Evolutionary conservation across 208 protist genomes (phyloP).

Genomic region (Trypanosoma platydactyli): DNA sequence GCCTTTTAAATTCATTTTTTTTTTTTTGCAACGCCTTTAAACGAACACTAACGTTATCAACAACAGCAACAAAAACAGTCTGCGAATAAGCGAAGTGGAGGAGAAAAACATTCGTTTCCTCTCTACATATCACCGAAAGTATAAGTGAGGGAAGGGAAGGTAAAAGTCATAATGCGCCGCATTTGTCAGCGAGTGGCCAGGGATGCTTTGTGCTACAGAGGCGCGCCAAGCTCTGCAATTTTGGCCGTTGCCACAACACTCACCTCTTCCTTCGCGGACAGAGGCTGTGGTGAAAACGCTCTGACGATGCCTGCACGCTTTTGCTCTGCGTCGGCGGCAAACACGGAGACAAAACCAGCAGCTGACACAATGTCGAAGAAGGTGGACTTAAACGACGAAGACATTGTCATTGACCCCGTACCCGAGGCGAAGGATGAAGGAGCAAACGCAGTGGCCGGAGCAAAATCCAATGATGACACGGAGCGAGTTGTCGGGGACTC

Average conservation of each 20-base stretch:
- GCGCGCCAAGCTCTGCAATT: constrained; percentile 9
- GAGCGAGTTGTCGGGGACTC: constrained; percentile 72
- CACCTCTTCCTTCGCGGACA: constrained; percentile 20
- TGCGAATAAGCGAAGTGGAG: constrained; percentile 12
- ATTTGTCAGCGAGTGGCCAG: constrained; percentile 30
- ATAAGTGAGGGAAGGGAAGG: constrained; percentile 11
- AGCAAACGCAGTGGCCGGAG: constrained; percentile 4
- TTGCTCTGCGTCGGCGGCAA: constrained; percentile 25
- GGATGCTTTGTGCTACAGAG: constrained; percentile 17
- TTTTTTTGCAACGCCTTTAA: too few relatives aligned
- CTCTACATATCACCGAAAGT: background rate
- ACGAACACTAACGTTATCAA: too few relatives aligned
- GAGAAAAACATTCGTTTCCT: background rate
- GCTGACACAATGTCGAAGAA: constrained; percentile 19
- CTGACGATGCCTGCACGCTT: constrained; percentile 14
- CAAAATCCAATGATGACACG: constrained; percentile 31
- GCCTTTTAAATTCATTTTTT: too few relatives aligned
- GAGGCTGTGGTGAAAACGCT: background rate
- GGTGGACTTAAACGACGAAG: constrained; percentile 68
- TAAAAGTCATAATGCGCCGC: constrained; percentile 42
- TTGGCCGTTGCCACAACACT: constrained; percentile 10
- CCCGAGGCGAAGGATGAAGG: constrained; percentile 25
- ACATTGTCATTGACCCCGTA: constrained; percentile 81
- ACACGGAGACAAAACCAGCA: constrained; percentile 30
- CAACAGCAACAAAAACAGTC: background rate